phyloP scores from a whole-genome alignment of 345 rosid species.

The Gynandropsis gynandra region DNA sequence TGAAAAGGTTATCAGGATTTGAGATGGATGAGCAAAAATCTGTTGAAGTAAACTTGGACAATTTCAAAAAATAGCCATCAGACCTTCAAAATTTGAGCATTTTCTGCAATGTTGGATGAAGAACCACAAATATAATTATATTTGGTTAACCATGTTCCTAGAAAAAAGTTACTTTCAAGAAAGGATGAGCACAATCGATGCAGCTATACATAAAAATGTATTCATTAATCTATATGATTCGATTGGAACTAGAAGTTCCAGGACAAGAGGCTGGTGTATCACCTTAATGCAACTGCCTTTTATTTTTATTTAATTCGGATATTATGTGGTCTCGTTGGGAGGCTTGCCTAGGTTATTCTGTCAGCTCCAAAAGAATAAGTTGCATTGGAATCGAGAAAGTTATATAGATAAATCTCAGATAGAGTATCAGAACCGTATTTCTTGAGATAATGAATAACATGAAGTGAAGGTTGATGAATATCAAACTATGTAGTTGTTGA shows the following conservation, averaged over 20 bases:
- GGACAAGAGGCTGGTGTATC: conserved; percentile 10
- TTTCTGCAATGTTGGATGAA: too few species aligned
- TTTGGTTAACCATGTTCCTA: background rate
- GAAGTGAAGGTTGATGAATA: too few species aligned
- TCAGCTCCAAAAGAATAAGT: background rate
- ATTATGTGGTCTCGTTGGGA: background rate
- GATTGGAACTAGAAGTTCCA: conserved; percentile 14
- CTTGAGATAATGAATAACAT: too few species aligned
- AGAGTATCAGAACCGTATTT: too few species aligned
- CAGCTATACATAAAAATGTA: conserved; percentile 16
- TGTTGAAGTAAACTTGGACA: too few species aligned
- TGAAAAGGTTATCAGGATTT: too few species aligned
- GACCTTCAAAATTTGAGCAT: too few species aligned
- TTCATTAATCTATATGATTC: conserved; percentile 15
- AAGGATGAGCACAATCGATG: conserved; percentile 11
- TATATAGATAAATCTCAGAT: background rate
- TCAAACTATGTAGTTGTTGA: too few species aligned
- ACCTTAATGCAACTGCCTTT: background rate
- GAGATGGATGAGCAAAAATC: too few species aligned
- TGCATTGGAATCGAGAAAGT: background rate
- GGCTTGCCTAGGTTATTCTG: background rate
- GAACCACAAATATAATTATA: conserved; percentile 1
- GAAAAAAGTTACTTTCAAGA: conserved; percentile 13
- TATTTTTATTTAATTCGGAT: background rate
- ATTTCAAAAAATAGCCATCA: too few species aligned